These are phyloP conservation scores for Hortiboletus campestris DNA, from an alignment of 768 basidiomycete genomes.

Conservation along the genomic window DNA sequence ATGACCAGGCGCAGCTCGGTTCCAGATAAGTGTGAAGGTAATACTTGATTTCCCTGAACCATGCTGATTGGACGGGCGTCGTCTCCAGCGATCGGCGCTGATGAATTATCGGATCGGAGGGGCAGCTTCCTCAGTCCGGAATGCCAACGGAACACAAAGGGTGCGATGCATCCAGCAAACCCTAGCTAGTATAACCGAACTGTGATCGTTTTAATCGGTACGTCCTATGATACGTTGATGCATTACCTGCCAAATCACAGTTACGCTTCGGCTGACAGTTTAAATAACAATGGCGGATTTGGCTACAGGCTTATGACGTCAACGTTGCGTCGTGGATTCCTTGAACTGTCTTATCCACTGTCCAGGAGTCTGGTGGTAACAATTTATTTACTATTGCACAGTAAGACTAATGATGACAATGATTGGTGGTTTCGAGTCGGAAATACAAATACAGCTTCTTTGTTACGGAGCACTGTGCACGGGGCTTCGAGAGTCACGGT, in stretches of 20 bases:
- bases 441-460: constrained; percentile 22
- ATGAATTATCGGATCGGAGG: not conserved
- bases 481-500: not conserved
- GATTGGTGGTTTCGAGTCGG: not conserved
- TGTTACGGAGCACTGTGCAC: constrained; percentile 6
- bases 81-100: not conserved
- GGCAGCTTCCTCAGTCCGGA: not conserved
- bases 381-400: constrained; percentile 8
- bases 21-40: too few relatives aligned
- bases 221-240: too few relatives aligned
- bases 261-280: not conserved
- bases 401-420: not conserved
- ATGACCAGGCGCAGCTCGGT: too few relatives aligned
- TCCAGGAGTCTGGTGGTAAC: not conserved
- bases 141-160: too few relatives aligned
- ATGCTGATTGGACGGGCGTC: not conserved
- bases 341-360: not conserved
- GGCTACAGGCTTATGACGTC: too few relatives aligned
- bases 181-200: not conserved
- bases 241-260: too few relatives aligned
- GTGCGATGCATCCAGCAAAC: too few relatives aligned
- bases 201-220: too few relatives aligned
- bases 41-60: too few relatives aligned
- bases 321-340: not conserved
- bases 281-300: not conserved